A percentile compares a stretch with the other conserved stretches of the same genome.
phyloP scores from a whole-genome alignment of 106 monocot genomes.

The Agapanthus africanus region DNA sequence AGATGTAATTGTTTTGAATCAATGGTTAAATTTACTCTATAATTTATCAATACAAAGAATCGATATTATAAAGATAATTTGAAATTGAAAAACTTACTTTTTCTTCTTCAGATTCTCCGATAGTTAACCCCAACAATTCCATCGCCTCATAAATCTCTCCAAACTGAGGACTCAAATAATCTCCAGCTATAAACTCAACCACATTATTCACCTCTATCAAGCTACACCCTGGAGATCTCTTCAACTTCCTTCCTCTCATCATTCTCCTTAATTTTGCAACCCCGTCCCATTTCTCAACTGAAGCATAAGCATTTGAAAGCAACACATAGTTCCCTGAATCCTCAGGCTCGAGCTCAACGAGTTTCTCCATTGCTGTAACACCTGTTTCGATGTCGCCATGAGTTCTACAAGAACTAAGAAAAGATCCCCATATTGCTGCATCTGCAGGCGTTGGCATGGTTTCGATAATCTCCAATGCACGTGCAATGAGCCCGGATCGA shows the following conservation, averaged over 20 bases:
- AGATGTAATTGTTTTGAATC: no score
- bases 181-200: slow-evolving; percentile 55
- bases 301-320: slow-evolving; percentile 57
- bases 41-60: no score
- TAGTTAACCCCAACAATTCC: slow-evolving; percentile 20
- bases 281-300: slow-evolving; percentile 47
- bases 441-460: slow-evolving; percentile 50
- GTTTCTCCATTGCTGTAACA: slow-evolving; percentile 25
- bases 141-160: slow-evolving; percentile 29
- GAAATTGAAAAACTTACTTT: not conserved
- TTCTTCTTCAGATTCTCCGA: slow-evolving; percentile 1
- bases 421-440: slow-evolving; percentile 65
- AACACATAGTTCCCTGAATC: slow-evolving; percentile 64
- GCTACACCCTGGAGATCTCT: slow-evolving; percentile 74
- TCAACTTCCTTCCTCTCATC: slow-evolving; percentile 41
- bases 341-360: slow-evolving; percentile 55
- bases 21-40: no score
- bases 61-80: not conserved
- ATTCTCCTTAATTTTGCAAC: slow-evolving; percentile 43
- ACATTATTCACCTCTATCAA: slow-evolving; percentile 49
- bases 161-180: slow-evolving; percentile 15
- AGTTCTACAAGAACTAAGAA: slow-evolving; percentile 43
- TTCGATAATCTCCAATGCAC: slow-evolving; percentile 30
- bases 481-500: slow-evolving; percentile 29
- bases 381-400: slow-evolving; percentile 37